These are phyloP conservation scores for Rhodotorula sp. DNA, from an alignment of 1,284 basidiomycete genomes.

Conservation along the genomic window DNA sequence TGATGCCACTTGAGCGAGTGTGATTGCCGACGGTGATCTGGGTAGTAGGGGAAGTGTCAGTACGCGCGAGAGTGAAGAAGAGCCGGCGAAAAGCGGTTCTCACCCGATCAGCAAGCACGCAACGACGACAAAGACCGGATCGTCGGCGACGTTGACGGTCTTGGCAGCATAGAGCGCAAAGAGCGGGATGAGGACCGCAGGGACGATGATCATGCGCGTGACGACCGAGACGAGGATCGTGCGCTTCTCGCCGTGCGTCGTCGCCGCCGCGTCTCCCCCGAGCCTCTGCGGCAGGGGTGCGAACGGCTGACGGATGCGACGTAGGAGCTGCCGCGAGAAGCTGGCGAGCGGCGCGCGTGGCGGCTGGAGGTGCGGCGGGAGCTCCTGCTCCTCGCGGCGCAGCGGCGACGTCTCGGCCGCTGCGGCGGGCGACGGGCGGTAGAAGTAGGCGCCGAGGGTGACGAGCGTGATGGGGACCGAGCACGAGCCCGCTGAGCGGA, in stretches of 20 bases:
- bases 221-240: slow-evolving; percentile 49
- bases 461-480: slow-evolving; percentile 55
- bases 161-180: slow-evolving; percentile 43
- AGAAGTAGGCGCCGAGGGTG: slow-evolving; percentile 52
- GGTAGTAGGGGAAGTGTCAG: background rate
- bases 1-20: slow-evolving; percentile 44
- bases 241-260: slow-evolving; percentile 17
- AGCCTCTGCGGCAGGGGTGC: background rate
- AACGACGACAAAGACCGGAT: slow-evolving; percentile 43
- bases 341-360: background rate
- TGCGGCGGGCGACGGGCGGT: slow-evolving; percentile 22
- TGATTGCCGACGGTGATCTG: slow-evolving; percentile 44
- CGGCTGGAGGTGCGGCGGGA: background rate
- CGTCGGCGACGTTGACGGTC: slow-evolving; percentile 44
- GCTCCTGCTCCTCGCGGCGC: slow-evolving; percentile 9
- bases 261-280: background rate
- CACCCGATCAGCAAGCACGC: slow-evolving; percentile 45
- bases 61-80: slow-evolving; percentile 12
- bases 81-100: background rate
- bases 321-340: slow-evolving; percentile 15
- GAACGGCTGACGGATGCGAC: slow-evolving; percentile 7
- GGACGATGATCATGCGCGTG: slow-evolving; percentile 50
- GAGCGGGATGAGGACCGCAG: slow-evolving; percentile 49
- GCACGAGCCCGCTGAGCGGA: slow-evolving; percentile 52
- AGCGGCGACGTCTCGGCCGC: slow-evolving; percentile 27